These are phyloP conservation scores for Peziza echinospora DNA, from an alignment of 495 filamentous ascomycete species.

Conservation along the genomic window DNA sequence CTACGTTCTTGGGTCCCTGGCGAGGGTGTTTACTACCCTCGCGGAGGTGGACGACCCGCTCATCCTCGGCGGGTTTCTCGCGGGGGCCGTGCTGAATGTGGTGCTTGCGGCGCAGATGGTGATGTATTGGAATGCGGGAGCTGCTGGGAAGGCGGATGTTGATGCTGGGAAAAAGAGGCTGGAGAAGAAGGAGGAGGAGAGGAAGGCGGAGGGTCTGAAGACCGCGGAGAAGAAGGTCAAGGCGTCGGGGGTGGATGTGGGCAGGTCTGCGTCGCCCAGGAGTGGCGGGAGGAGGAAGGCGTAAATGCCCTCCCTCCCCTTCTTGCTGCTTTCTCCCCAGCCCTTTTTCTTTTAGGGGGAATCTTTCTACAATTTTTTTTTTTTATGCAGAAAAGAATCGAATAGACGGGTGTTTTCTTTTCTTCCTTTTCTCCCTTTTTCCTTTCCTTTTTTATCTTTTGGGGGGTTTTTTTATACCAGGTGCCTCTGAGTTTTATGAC, in stretches of 20 bases:
- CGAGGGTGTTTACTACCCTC: constrained; percentile 87
- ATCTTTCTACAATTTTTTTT: too few relatives aligned
- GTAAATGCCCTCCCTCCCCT: too few relatives aligned
- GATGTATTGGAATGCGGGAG: constrained; percentile 79
- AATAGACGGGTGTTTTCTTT: too few relatives aligned
- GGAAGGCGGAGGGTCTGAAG: background rate
- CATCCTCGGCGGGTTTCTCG: constrained; percentile 82
- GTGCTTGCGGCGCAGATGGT: constrained; percentile 79
- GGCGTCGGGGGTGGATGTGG: background rate
- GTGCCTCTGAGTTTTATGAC: too few relatives aligned
- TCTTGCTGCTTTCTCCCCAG: too few relatives aligned
- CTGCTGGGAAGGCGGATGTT: constrained; percentile 8
- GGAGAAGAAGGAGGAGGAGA: background rate
- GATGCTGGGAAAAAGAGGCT: background rate
- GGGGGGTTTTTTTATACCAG: too few relatives aligned
- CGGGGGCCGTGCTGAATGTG: constrained; percentile 67
- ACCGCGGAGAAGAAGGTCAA: background rate
- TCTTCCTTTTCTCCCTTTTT: too few relatives aligned
- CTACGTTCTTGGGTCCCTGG: constrained; percentile 77
- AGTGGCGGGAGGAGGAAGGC: background rate
- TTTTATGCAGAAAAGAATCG: too few relatives aligned
- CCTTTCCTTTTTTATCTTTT: too few relatives aligned
- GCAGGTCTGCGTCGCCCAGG: background rate
- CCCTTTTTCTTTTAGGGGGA: too few relatives aligned
- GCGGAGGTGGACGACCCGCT: constrained; percentile 90